phyloP scores from a whole-genome alignment of 495 filamentous ascomycete species.

The Hypoxylon lienhwacheense region DNA sequence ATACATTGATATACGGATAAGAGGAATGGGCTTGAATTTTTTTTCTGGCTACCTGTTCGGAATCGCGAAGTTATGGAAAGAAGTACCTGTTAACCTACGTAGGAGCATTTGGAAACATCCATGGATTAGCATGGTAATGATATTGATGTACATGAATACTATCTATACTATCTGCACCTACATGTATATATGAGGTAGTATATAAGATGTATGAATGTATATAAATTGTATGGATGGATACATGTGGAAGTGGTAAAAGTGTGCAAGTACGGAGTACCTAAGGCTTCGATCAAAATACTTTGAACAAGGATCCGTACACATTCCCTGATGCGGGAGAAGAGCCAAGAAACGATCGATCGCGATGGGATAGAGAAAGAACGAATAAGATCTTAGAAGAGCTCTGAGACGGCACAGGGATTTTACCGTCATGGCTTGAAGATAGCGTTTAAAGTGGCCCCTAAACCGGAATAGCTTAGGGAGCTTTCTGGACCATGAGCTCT shows the following conservation, averaged over 20 bases:
- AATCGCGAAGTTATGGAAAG: slow-evolving; percentile 11
- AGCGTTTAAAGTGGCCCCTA: slow-evolving; percentile 20
- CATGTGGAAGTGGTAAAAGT: no score
- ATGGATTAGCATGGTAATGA: no score
- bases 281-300: slow-evolving; percentile 18
- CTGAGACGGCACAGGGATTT: slow-evolving; percentile 16
- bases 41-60: slow-evolving; percentile 9
- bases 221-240: no score
- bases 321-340: slow-evolving; percentile 37
- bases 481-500: slow-evolving; percentile 1
- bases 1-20: slow-evolving; percentile 25
- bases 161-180: no score
- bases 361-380: slow-evolving; percentile 12
- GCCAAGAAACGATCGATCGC: slow-evolving; percentile 34
- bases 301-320: slow-evolving; percentile 18
- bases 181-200: no score
- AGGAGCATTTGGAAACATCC: slow-evolving; percentile 19
- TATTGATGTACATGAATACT: no score
- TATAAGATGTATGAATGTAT: no score
- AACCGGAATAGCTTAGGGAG: slow-evolving; percentile 1
- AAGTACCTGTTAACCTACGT: slow-evolving; percentile 4
- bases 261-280: slow-evolving; percentile 1
- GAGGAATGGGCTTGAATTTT: slow-evolving; percentile 23
- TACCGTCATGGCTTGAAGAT: slow-evolving; percentile 24
- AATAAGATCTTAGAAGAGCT: slow-evolving; percentile 5